A percentile compares a stretch with the other conserved stretches of the same genome.
Conservation (phyloP, 1,139 yeast species). For the Yamadazyma pseudoaaseri region DNA sequence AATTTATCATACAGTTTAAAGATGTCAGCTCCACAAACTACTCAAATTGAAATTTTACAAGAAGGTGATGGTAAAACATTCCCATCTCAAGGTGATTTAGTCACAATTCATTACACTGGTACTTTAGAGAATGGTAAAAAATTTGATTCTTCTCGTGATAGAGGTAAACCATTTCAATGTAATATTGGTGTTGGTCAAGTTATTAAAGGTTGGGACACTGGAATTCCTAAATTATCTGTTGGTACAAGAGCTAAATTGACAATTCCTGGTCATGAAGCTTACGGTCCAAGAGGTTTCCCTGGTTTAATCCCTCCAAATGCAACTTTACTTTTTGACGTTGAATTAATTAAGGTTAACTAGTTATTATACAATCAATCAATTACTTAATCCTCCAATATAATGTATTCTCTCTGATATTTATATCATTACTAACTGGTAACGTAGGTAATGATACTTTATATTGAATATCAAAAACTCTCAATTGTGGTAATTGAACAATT, state of each 20-base stretch:
- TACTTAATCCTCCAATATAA: conserved; percentile 19
- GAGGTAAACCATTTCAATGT: conserved; percentile 93
- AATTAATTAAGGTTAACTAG: conserved; percentile 77
- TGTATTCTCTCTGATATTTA: conserved; percentile 19
- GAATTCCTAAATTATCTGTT: conserved; percentile 83
- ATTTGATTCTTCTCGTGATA: conserved; percentile 91
- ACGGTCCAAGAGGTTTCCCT: conserved; percentile 93
- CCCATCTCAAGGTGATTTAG: conserved; percentile 84
- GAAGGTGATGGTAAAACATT: conserved; percentile 81
- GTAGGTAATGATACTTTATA: conserved; percentile 65
- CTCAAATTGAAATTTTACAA: conserved; percentile 45
- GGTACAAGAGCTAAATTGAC: conserved; percentile 92
- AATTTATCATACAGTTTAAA: conserved; percentile 4
- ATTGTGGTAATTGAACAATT: conserved; percentile 48
- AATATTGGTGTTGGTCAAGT: conserved; percentile 95
- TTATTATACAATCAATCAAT: too few relatives aligned
- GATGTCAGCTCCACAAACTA: conserved; percentile 44
- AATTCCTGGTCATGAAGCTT: conserved; percentile 91
- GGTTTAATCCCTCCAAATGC: conserved; percentile 96
- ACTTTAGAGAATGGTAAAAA: conserved; percentile 91
- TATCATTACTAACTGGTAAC: conserved; percentile 38
- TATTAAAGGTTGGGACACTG: conserved; percentile 95
- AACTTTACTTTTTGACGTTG: conserved; percentile 89
- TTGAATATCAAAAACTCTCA: conserved; percentile 63
- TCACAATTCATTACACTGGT: conserved; percentile 94